Conservation (phyloP, 345 rosid genomes). For the Citrus sinensis region DVS_A1.0 CM039168.1:29778001-29778500, state of each 20-base stretch:
- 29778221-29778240: conserved; percentile 85
- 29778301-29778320: conserved; percentile 48
- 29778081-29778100: conserved; percentile 50
- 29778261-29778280: conserved; percentile 64
- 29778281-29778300: conserved; percentile 62
- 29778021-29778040: conserved; percentile 89
- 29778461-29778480: conserved; percentile 94
- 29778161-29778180: conserved; percentile 72
- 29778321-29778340: conserved; percentile 66
- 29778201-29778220: conserved; percentile 73
- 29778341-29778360: conserved; percentile 61
- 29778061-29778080: conserved; percentile 48
- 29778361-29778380: conserved; percentile 74
- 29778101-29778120: conserved; percentile 82
- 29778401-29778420: conserved; percentile 70
- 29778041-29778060: conserved; percentile 80
- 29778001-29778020: conserved; percentile 86
- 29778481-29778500: conserved; percentile 88
- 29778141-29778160: conserved; percentile 87
- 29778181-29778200: conserved; percentile 69
- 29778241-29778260: conserved; percentile 64
- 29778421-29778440: conserved; percentile 45
- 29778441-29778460: conserved; percentile 81
- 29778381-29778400: conserved; percentile 76
- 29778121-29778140: conserved; percentile 92